Base-by-base conservation (phyloP, 2,329 filamentous ascomycete species). In the Aspergillus fumigatiaffinis region DNA sequence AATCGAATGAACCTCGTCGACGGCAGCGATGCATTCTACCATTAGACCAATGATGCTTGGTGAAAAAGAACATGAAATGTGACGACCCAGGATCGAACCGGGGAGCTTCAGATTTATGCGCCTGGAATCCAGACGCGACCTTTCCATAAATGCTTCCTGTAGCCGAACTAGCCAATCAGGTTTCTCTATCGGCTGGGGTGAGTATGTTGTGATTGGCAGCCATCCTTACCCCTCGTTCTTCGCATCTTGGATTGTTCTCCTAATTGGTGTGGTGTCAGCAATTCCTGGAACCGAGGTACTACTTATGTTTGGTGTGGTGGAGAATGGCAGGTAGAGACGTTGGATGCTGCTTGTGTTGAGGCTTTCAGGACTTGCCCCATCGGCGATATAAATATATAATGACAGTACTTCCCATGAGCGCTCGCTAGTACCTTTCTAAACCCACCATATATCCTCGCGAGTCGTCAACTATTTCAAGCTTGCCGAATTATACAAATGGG, bases 1-100 rank as follows among this genome's bases (percentile, higher is more conserved):
- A 76, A 76, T 76, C 74, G 73, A 76, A 76, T 73, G 73, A 73
- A 73, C 73, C 73, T 76, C 74, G 68, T 76, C 74, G 73, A 76
- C 75, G 72, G 73, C 73, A 74, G 74, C 71, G 72, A 75, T 66
- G 72, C 73, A 74, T 75, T 75, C 73, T 75, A 75, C 73, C 72
- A 75, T 72, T 75, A 75, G 73, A 75, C 73, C 72, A 75, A 74
- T 73, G 70, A 74, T 75, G 73, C 73, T 68, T 2, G 12, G 9
- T 10, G 32, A 35, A 35, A 5, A 14, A 6, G 32, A 35, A 35
- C 4, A 4, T 14, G 4, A 14, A 14, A 14, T 6, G 12, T 14
- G 4, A 17, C 32, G 12, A 17, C 12, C 32, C 32, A 4, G 12
- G 32, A 35, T 35, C 12, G 32, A 35, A 12, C 29, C 12, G 4